phyloP scores from a whole-genome alignment of 306 rosid species.

The Gillenia trifoliata region DNA sequence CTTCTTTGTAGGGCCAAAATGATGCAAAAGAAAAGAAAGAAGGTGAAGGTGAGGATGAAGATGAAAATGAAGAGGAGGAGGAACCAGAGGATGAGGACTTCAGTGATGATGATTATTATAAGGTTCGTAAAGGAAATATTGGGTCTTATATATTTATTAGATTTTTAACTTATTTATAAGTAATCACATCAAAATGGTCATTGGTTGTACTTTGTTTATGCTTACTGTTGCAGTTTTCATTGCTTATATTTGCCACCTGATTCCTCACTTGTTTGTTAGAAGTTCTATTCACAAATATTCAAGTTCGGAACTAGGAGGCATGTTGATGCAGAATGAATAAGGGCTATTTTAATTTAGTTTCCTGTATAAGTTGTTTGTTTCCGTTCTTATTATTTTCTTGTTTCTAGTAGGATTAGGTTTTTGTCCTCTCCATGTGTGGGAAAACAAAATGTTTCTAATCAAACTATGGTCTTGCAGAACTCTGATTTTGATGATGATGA shows the following conservation, averaged over 20 bases:
- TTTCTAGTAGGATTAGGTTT: too few species aligned
- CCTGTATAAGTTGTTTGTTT: neutral
- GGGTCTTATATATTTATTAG: neutral
- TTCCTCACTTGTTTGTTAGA: neutral
- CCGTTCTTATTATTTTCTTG: too few species aligned
- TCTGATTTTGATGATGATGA: conserved; percentile 9
- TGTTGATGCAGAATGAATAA: neutral
- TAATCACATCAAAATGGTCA: neutral
- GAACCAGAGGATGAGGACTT: neutral
- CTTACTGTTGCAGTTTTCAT: neutral
- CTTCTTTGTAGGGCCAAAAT: neutral
- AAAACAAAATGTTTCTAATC: neutral
- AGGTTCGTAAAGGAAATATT: neutral
- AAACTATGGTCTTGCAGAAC: neutral
- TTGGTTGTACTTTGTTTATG: neutral
- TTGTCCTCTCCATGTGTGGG: neutral
- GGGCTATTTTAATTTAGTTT: too few species aligned
- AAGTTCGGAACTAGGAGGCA: neutral
- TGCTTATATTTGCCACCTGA: neutral
- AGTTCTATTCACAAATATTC: neutral
- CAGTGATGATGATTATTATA: neutral
- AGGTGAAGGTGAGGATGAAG: conserved; percentile 14
- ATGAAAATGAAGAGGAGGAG: neutral
- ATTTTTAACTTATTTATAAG: neutral
- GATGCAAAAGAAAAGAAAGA: conserved; percentile 4